Evolutionary conservation across 2,329 filamentous ascomycete species (phyloP), one percentile per base, ranked within the genome.

Genomic region (Arthroderma uncinatum): DNA sequence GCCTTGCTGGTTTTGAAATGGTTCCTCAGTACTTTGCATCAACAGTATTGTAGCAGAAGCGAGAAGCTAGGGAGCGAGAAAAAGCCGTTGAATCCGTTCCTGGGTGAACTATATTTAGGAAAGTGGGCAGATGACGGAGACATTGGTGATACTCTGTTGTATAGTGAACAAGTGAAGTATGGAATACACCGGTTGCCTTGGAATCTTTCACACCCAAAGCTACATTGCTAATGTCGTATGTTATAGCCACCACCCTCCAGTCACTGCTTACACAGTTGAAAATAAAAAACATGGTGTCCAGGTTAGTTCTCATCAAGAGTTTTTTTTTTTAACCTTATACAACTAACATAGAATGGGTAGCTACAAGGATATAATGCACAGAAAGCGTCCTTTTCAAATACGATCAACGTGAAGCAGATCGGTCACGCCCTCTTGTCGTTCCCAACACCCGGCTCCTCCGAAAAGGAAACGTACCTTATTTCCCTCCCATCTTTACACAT

Each of bases 31-130:
- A 95, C 91, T 2, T 78, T 97, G 55, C 95, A 93, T 76, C 89
- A 94, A 73, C 89, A 95, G 55, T 86, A 86, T 69, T 81, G 79
- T 64, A 83, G 78, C 64, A 77, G 82, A 59, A 94, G 88, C 68
- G 91, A 96, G 70, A 84, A 84, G 70, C 73, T 84, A 62, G 90
- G 89, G 53, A 93, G 89, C 67, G 92, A 96, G 78, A 97, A 97
- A 83, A 98, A 97, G 78, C 92, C 92, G 1, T 76, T 98, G 59
- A 97, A 98, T 69, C 93, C 93, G 0, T 97, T 98, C 74, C 75
- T 98, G 36, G 92, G 92, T 57, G 92, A 98, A 76, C 80, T 97
- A 34, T 97, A 96, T 74, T 73, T 97, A 28, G 93, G 92, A 23
- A 86, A 84, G 66, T 98, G 93, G 93, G 82, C 86, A 58, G 88